These are phyloP conservation scores for Helichrysum umbraculigerum DNA, from an alignment of 129 eudicot genomes.

Conservation along the genomic window DNA sequence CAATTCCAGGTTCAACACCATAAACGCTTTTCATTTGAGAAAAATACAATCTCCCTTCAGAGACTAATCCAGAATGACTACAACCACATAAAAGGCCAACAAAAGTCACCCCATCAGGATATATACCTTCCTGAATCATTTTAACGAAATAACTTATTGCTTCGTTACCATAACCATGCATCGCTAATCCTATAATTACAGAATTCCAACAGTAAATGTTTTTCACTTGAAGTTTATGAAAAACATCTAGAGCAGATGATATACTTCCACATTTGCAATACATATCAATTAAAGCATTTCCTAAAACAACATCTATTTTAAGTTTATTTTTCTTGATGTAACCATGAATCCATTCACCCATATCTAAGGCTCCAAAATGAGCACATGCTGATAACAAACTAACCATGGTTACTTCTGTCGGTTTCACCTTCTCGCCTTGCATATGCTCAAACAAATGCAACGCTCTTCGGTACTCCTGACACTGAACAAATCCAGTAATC, in stretches of 20 bases:
- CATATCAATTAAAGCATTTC: constrained; percentile 56
- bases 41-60: constrained; percentile 45
- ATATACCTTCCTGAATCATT: constrained; percentile 43
- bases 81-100: constrained; percentile 53
- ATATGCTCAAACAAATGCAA: constrained; percentile 40
- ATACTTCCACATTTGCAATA: constrained; percentile 59
- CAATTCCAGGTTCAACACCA: constrained; percentile 52
- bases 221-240: constrained; percentile 37
- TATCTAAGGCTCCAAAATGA: constrained; percentile 56
- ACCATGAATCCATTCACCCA: constrained; percentile 55
- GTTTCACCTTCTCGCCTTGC: constrained; percentile 49
- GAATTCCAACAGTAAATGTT: constrained; percentile 65
- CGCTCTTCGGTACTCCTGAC: constrained; percentile 41
- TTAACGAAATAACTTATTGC: constrained; percentile 38
- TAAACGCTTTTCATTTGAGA: constrained; percentile 40
- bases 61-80: constrained; percentile 55
- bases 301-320: constrained; percentile 45
- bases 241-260: constrained; percentile 38
- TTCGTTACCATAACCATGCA: constrained; percentile 50
- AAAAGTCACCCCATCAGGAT: constrained; percentile 55
- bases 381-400: constrained; percentile 53
- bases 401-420: constrained; percentile 62
- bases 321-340: constrained; percentile 38
- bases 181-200: constrained; percentile 46
- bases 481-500: constrained; percentile 52